A percentile compares a stretch with the other conserved stretches of the same genome.
Evolutionary conservation across 1,284 basidiomycete species (phyloP).

Genomic region (Inonotus obliquus): DNA sequence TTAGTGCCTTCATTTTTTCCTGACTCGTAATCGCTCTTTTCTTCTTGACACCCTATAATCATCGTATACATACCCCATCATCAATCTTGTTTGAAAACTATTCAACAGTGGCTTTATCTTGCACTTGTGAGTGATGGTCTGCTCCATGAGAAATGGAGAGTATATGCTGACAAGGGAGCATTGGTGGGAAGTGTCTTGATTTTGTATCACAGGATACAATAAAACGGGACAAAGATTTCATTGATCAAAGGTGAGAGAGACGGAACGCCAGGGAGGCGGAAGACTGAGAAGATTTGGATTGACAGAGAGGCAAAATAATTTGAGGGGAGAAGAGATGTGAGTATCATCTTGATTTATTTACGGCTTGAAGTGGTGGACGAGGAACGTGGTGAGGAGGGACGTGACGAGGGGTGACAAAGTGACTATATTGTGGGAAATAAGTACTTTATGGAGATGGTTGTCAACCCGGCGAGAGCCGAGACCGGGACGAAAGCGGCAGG

Average conservation of each 20-base stretch:
- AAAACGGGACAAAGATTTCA: not conserved
- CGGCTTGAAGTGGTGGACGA: not conserved
- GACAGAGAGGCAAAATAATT: not conserved
- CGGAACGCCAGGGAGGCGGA: not conserved
- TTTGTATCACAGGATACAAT: not conserved
- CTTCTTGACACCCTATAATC: not conserved
- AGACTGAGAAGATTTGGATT: not conserved
- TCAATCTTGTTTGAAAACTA: not conserved
- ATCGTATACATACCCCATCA: not conserved
- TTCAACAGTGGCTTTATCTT: not conserved
- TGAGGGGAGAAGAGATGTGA: not conserved
- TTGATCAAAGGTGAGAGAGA: not conserved
- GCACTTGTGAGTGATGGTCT: not conserved
- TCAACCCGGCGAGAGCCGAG: constrained; percentile 4
- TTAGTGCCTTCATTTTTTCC: not conserved
- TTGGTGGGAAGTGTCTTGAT: constrained; percentile 1
- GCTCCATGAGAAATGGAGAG: constrained; percentile 5
- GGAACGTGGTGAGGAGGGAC: not conserved
- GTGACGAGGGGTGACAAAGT: not conserved
- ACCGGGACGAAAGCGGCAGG: constrained; percentile 15
- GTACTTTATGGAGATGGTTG: not conserved
- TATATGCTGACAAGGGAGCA: not conserved
- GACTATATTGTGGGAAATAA: not conserved
- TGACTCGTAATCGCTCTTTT: not conserved
- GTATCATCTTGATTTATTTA: not conserved